phyloP scores from a whole-genome alignment of 2,329 filamentous ascomycete species.

The Phyllosticta ampelicida region DNA sequence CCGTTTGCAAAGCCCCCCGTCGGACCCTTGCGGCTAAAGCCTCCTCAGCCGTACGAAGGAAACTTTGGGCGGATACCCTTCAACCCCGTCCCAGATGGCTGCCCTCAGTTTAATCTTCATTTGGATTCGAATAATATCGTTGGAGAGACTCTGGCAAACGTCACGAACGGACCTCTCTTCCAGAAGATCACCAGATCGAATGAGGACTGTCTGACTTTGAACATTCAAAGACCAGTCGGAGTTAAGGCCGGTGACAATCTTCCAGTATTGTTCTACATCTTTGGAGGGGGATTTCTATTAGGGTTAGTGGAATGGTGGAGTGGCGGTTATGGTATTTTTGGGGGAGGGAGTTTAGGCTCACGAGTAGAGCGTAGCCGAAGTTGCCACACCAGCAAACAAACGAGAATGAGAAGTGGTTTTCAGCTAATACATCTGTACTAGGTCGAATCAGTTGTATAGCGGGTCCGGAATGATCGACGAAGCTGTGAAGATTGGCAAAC shows the following conservation, averaged over 20 bases:
- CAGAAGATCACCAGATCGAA: slow-evolving; percentile 26
- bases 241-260: slow-evolving; percentile 27
- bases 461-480: slow-evolving; percentile 29
- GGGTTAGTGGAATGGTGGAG: too few relatives aligned
- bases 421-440: too few relatives aligned
- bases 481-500: slow-evolving; percentile 43
- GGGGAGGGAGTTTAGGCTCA: too few relatives aligned
- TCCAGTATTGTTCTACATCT: slow-evolving; percentile 28
- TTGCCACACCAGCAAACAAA: too few relatives aligned
- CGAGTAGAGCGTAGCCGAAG: too few relatives aligned
- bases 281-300: slow-evolving; percentile 8
- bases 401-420: too few relatives aligned
- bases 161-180: slow-evolving; percentile 30
- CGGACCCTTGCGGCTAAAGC: slow-evolving; percentile 3
- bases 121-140: slow-evolving; percentile 14
- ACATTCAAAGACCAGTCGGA: slow-evolving; percentile 33
- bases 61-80: slow-evolving; percentile 52
- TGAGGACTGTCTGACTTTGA: slow-evolving; percentile 27
- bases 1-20: slow-evolving; percentile 9
- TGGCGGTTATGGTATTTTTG: too few relatives aligned
- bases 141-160: not conserved
- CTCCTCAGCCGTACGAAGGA: slow-evolving; percentile 16
- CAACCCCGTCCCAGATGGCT: slow-evolving; percentile 46
- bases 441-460: slow-evolving; percentile 28
- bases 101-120: slow-evolving; percentile 42